These are phyloP conservation scores for Tremellales sp. DNA, from an alignment of 1,284 basidiomycete genomes.

Conservation along the genomic window DNA sequence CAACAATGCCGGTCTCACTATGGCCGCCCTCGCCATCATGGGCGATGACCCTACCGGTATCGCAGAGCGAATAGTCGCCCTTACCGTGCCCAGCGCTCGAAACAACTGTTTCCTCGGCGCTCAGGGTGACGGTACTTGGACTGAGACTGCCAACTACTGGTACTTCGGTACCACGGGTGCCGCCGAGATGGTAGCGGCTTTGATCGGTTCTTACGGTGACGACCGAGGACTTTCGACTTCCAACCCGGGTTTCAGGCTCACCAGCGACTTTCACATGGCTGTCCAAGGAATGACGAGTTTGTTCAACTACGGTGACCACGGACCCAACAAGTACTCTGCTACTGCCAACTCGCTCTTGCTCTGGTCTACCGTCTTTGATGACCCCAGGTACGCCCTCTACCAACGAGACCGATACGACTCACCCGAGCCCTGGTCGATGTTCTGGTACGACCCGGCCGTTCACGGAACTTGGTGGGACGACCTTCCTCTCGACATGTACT, in stretches of 20 bases:
- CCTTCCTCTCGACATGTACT: slow-evolving; percentile 74
- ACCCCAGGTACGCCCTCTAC: slow-evolving; percentile 74
- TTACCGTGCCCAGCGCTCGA: slow-evolving; percentile 68
- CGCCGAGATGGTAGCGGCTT: slow-evolving; percentile 82
- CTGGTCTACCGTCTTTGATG: slow-evolving; percentile 63
- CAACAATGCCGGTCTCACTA: slow-evolving; percentile 83
- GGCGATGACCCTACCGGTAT: slow-evolving; percentile 74
- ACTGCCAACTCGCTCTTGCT: slow-evolving; percentile 56
- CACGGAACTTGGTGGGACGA: slow-evolving; percentile 89
- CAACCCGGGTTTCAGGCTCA: slow-evolving; percentile 69
- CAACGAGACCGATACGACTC: slow-evolving; percentile 90
- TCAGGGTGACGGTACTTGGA: slow-evolving; percentile 82
- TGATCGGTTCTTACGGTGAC: slow-evolving; percentile 80
- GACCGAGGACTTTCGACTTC: slow-evolving; percentile 66
- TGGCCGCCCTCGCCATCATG: slow-evolving; percentile 85
- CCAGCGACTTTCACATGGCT: slow-evolving; percentile 88
- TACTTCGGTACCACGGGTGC: slow-evolving; percentile 90
- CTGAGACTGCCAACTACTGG: slow-evolving; percentile 94
- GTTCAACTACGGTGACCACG: slow-evolving; percentile 89
- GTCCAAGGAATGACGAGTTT: slow-evolving; percentile 76
- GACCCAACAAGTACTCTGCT: slow-evolving; percentile 78
- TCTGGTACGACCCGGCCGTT: slow-evolving; percentile 88
- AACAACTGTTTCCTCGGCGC: slow-evolving; percentile 67
- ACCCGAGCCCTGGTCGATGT: slow-evolving; percentile 90
- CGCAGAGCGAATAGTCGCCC: slow-evolving; percentile 62